phyloP scores from a whole-genome alignment of 768 basidiomycete species.

The Phylloporus arenicola region DNA sequence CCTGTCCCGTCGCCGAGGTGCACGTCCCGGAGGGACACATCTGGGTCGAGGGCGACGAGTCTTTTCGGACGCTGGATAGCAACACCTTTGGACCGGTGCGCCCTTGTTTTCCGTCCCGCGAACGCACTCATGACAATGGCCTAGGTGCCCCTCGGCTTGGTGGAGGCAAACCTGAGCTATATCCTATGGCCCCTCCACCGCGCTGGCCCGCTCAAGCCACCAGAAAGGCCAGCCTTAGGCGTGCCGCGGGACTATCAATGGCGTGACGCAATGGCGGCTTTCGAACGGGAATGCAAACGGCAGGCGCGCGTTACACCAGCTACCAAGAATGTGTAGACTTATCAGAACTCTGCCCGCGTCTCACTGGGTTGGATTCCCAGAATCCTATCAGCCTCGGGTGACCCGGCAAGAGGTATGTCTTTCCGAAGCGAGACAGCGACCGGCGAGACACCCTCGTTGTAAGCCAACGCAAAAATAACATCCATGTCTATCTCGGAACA shows the following conservation, averaged over 20 bases:
- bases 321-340: not conserved
- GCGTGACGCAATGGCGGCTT: slow-evolving; percentile 27
- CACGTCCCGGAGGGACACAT: slow-evolving; percentile 56
- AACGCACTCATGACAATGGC: not conserved
- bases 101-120: too few species aligned
- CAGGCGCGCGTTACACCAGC: slow-evolving; percentile 17
- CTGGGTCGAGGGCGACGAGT: slow-evolving; percentile 59
- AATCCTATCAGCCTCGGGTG: slow-evolving; percentile 41
- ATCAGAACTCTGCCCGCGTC: not conserved
- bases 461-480: slow-evolving; percentile 42
- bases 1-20: slow-evolving; percentile 53
- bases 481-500: slow-evolving; percentile 35
- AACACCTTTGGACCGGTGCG: slow-evolving; percentile 67
- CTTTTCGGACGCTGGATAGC: slow-evolving; percentile 57
- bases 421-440: slow-evolving; percentile 41
- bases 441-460: slow-evolving; percentile 40
- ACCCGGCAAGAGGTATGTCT: slow-evolving; percentile 41
- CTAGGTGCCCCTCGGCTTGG: slow-evolving; percentile 40
- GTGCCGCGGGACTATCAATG: slow-evolving; percentile 20
- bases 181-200: slow-evolving; percentile 51
- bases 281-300: slow-evolving; percentile 26
- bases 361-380: slow-evolving; percentile 28
- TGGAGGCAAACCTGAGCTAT: slow-evolving; percentile 46
- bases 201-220: slow-evolving; percentile 33
- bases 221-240: slow-evolving; percentile 19